A percentile compares a stretch with the other conserved stretches of the same genome.
These are phyloP conservation scores for Pneumocystis oryctolagi DNA, from an alignment of 1,139 yeast species.

Conservation along the genomic window DNA sequence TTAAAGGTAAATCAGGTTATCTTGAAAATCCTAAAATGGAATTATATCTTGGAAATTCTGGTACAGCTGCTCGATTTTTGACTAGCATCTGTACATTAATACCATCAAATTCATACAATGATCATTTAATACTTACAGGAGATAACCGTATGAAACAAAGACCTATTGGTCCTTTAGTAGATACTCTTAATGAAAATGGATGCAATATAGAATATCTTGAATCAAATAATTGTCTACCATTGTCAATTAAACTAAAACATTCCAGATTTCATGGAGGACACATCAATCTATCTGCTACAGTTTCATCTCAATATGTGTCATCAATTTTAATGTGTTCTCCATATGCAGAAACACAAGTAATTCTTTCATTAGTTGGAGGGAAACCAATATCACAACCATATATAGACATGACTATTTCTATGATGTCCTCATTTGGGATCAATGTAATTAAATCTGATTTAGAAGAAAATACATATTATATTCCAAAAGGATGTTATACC, in stretches of 20 bases:
- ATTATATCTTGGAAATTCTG: slow-evolving; percentile 89
- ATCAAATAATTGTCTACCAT: slow-evolving; percentile 70
- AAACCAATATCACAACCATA: slow-evolving; percentile 91
- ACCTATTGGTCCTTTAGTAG: slow-evolving; percentile 93
- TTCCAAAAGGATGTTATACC: slow-evolving; percentile 66
- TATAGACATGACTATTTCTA: slow-evolving; percentile 90
- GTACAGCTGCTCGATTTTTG: slow-evolving; percentile 91
- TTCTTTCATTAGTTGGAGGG: slow-evolving; percentile 81
- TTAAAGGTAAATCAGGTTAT: slow-evolving; percentile 76
- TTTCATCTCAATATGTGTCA: slow-evolving; percentile 93
- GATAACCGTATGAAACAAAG: slow-evolving; percentile 95
- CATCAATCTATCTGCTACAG: slow-evolving; percentile 87
- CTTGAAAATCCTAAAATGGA: slow-evolving; percentile 45
- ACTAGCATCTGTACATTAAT: slow-evolving; percentile 84
- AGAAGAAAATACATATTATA: slow-evolving; percentile 71
- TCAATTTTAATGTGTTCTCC: slow-evolving; percentile 97
- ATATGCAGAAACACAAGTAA: slow-evolving; percentile 76
- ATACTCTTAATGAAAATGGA: slow-evolving; percentile 73
- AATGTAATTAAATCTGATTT: slow-evolving; percentile 54
- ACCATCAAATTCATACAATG: slow-evolving; percentile 27
- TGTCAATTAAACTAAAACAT: slow-evolving; percentile 48
- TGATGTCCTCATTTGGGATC: slow-evolving; percentile 88
- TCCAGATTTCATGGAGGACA: slow-evolving; percentile 73
- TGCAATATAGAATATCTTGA: slow-evolving; percentile 57
- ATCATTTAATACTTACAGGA: slow-evolving; percentile 62